Evolutionary conservation across 129 eudicot species (phyloP).

Genomic region (Escallonia herrerae): DNA sequence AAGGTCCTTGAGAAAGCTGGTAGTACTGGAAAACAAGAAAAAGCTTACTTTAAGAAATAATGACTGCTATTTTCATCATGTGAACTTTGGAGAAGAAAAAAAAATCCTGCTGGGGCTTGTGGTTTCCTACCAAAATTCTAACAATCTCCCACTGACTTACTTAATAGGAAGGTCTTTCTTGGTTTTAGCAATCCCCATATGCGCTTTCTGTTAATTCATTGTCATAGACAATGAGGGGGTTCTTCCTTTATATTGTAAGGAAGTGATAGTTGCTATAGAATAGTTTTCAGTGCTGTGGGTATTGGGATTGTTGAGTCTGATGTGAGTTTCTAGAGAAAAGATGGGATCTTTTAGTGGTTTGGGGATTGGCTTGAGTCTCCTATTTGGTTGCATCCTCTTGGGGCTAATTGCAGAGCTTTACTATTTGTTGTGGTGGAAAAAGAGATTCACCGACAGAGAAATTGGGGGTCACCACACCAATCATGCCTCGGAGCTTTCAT

Average conservation of each 20-base stretch:
- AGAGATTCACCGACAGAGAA: slow-evolving; percentile 22
- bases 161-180: background rate
- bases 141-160: background rate
- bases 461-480: slow-evolving; percentile 26
- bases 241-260: background rate
- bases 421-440: slow-evolving; percentile 75
- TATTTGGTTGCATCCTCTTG: slow-evolving; percentile 62
- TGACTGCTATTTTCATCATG: background rate
- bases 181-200: background rate
- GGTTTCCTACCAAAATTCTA: background rate
- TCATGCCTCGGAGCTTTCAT: slow-evolving; percentile 20
- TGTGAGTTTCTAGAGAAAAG: slow-evolving; percentile 7
- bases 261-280: background rate
- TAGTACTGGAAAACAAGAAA: too few relatives aligned
- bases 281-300: background rate
- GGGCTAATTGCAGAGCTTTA: slow-evolving; percentile 69
- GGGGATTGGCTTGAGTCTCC: slow-evolving; percentile 64
- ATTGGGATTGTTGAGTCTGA: background rate
- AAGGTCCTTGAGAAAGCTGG: background rate
- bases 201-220: too few relatives aligned
- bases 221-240: too few relatives aligned
- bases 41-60: slow-evolving; percentile 8
- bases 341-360: slow-evolving; percentile 62
- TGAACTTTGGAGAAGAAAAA: background rate
- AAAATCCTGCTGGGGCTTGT: background rate